These are phyloP conservation scores for Neurospora intermedia DNA, from an alignment of 495 filamentous ascomycete species.

Conservation along the genomic window DNA sequence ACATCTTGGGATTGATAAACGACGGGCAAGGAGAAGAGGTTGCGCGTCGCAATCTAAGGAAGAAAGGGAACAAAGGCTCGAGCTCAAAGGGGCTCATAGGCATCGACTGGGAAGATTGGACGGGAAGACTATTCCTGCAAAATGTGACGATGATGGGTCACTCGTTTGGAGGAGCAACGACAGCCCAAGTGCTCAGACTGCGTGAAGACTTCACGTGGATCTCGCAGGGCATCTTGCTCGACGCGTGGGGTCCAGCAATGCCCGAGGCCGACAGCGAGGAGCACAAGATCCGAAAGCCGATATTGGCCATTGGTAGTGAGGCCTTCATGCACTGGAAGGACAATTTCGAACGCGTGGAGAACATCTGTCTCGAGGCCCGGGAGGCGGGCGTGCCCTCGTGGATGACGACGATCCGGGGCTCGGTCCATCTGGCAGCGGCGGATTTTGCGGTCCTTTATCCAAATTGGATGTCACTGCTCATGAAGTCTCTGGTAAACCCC, in stretches of 20 bases:
- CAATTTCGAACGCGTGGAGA: conserved; percentile 41
- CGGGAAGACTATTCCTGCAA: conserved; percentile 34
- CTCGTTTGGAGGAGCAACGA: conserved; percentile 54
- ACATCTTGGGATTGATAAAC: conserved; percentile 45
- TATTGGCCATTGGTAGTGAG: conserved; percentile 49
- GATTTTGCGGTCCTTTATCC: conserved; percentile 53
- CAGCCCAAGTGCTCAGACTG: conserved; percentile 46
- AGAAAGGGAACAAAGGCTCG: conserved; percentile 38
- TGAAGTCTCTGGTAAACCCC: conserved; percentile 49
- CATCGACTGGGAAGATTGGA: conserved; percentile 30
- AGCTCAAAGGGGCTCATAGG: conserved; percentile 34
- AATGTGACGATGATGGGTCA: conserved; percentile 53
- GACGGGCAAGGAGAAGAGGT: conserved; percentile 30
- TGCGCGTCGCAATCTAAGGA: conserved; percentile 35
- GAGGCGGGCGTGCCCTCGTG: conserved; percentile 37
- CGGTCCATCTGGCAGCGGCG: conserved; percentile 45
- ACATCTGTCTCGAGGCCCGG: conserved; percentile 40
- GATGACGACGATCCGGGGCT: conserved; percentile 49
- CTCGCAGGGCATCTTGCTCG: conserved; percentile 47
- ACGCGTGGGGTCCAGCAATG: conserved; percentile 43
- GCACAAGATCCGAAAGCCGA: conserved; percentile 35
- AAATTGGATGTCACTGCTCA: conserved; percentile 37
- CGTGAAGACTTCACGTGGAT: conserved; percentile 38
- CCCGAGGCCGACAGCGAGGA: conserved; percentile 22
- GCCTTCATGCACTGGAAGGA: conserved; percentile 52